These are phyloP conservation scores for Mycena rosella DNA, from an alignment of 768 basidiomycete species.

Conservation along the genomic window DNA sequence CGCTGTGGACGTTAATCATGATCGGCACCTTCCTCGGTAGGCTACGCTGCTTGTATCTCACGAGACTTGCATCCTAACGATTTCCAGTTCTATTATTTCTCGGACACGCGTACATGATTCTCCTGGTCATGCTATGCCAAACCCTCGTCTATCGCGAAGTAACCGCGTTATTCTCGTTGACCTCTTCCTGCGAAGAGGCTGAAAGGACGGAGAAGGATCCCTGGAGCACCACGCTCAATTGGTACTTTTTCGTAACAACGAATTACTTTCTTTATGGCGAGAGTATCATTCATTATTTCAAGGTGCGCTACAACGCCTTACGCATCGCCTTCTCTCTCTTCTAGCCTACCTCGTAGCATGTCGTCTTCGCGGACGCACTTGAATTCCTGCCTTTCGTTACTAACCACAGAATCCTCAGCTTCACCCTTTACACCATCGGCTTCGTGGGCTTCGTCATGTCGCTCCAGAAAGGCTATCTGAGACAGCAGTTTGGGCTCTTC, in stretches of 20 bases:
- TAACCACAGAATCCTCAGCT: conserved; percentile 98
- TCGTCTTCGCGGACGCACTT: conserved; percentile 96
- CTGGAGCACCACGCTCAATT: conserved; percentile 98
- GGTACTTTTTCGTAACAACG: conserved; percentile 99
- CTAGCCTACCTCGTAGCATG: conserved; percentile 71
- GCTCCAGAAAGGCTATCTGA: conserved; percentile 92
- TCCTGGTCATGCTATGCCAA: conserved; percentile 93
- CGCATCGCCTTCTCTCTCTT: not conserved
- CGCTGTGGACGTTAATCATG: conserved; percentile 97
- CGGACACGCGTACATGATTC: conserved; percentile 94
- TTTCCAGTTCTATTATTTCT: conserved; percentile 76
- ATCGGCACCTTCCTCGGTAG: conserved; percentile 93
- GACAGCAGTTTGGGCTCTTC: conserved; percentile 98
- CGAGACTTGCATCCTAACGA: conserved; percentile 12
- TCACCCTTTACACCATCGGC: conserved; percentile 95
- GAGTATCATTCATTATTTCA: conserved; percentile 99
- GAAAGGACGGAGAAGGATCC: conserved; percentile 74
- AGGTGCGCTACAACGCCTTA: conserved; percentile 60
- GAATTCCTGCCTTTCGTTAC: conserved; percentile 93
- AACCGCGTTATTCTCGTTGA: conserved; percentile 90
- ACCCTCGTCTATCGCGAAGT: conserved; percentile 96
- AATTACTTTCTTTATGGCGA: conserved; percentile 99
- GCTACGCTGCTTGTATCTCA: conserved; percentile 38
- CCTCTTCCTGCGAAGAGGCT: conserved; percentile 57
- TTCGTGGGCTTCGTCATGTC: conserved; percentile 99